These are phyloP conservation scores for Lactifluus subvellereus DNA, from an alignment of 768 basidiomycete genomes.

Conservation along the genomic window DNA sequence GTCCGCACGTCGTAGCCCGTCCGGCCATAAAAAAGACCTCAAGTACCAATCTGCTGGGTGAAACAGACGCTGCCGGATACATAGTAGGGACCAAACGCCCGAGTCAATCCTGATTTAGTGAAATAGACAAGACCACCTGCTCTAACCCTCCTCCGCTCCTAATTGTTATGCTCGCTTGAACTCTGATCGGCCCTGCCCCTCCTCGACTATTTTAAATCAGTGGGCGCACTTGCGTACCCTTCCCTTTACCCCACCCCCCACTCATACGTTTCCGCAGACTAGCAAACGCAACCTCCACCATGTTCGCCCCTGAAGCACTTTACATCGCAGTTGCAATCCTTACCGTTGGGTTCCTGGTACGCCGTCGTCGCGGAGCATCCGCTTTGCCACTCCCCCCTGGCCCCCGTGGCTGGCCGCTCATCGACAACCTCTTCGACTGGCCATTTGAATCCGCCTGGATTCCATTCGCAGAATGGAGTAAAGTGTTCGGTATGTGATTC, in stretches of 20 bases:
- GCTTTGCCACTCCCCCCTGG: slow-evolving; percentile 20
- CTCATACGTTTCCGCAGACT: background rate
- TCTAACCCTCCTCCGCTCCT: background rate
- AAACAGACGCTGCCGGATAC: slow-evolving; percentile 5
- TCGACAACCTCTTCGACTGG: slow-evolving; percentile 23
- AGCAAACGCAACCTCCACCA: background rate
- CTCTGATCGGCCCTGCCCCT: background rate
- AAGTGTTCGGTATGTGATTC: slow-evolving; percentile 21
- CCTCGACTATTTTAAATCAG: slow-evolving; percentile 7
- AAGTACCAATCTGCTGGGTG: slow-evolving; percentile 10
- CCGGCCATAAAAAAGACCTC: background rate
- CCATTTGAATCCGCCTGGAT: slow-evolving; percentile 16
- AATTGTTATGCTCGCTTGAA: slow-evolving; percentile 17
- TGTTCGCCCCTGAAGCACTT: slow-evolving; percentile 14
- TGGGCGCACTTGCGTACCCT: background rate
- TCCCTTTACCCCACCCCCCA: background rate
- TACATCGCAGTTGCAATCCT: slow-evolving; percentile 18
- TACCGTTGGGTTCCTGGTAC: slow-evolving; percentile 8
- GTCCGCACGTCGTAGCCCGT: background rate
- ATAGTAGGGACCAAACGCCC: background rate
- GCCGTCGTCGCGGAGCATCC: slow-evolving; percentile 13
- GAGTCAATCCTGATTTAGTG: slow-evolving; percentile 1
- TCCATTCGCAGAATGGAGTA: slow-evolving; percentile 22
- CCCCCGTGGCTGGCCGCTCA: slow-evolving; percentile 23
- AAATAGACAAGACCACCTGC: background rate